Percentiles rank a stretch among this genome's conserved stretches.
Conservation (phyloP, 208 protist genomes). For the Crithidia brevicula region DNA sequence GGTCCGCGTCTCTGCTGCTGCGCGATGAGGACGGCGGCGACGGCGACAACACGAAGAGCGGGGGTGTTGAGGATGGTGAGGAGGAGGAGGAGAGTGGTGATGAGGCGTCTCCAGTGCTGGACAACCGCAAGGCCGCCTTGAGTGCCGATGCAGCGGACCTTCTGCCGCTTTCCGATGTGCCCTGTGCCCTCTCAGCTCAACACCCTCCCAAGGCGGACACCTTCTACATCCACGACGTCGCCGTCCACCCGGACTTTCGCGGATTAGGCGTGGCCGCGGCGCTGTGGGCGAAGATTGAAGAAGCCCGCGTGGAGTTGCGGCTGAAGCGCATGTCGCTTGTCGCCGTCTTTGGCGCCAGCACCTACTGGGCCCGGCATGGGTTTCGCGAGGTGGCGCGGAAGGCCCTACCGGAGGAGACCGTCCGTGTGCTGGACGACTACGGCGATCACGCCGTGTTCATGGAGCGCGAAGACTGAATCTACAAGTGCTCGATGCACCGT, state of each 20-base stretch:
- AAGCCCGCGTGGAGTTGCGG: constrained; percentile 6
- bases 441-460: constrained; percentile 37
- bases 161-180: not conserved
- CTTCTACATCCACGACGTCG: constrained; percentile 41
- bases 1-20: constrained; percentile 16
- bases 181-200: not conserved
- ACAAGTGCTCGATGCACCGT: not conserved
- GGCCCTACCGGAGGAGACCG: constrained; percentile 14
- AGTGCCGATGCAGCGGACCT: not conserved
- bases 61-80: not conserved
- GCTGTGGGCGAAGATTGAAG: constrained; percentile 15
- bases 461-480: constrained; percentile 20
- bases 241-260: constrained; percentile 30
- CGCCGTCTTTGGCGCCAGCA: constrained; percentile 29
- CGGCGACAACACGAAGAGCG: not conserved
- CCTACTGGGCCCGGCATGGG: constrained; percentile 26
- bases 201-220: constrained; percentile 27
- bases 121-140: not conserved
- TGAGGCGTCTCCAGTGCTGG: not conserved
- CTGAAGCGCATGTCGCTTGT: constrained; percentile 33
- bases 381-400: constrained; percentile 19
- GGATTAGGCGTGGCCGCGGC: constrained; percentile 16
- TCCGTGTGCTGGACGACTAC: constrained; percentile 27
- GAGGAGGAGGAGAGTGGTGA: not conserved
- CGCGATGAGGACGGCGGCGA: not conserved